Evolutionary conservation across 2,329 filamentous ascomycete species (phyloP).

Genomic region (Gnomoniopsis sp.): DNA sequence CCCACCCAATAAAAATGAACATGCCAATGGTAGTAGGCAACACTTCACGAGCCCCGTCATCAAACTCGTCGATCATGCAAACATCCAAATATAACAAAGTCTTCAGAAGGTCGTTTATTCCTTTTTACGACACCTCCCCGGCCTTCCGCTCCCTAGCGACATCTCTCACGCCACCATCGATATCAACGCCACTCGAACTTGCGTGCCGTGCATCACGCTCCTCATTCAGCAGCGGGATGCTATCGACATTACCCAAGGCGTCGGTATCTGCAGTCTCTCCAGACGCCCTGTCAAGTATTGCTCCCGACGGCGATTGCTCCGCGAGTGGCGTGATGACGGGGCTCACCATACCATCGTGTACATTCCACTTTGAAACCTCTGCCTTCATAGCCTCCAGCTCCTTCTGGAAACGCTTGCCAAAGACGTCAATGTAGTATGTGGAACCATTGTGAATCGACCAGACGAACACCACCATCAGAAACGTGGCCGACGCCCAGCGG

Average conservation of each 20-base stretch:
- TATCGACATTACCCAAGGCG: constrained; percentile 37
- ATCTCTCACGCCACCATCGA: constrained; percentile 44
- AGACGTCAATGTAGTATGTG: constrained; percentile 97
- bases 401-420: constrained; percentile 94
- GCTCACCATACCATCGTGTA: constrained; percentile 44
- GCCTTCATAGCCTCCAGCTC: constrained; percentile 85
- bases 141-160: constrained; percentile 45
- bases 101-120: not conserved
- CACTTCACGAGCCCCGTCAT: not conserved
- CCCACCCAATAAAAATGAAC: too few species aligned
- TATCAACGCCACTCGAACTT: constrained; percentile 21
- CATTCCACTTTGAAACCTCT: constrained; percentile 88
- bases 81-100: not conserved
- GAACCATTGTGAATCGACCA: constrained; percentile 98
- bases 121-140: constrained; percentile 18
- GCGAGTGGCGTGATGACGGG: constrained; percentile 36
- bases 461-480: constrained; percentile 78
- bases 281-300: constrained; percentile 14
- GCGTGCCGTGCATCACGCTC: constrained; percentile 28
- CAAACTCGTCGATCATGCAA: not conserved
- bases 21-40: too few species aligned
- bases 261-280: constrained; percentile 20
- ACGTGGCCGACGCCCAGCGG: constrained; percentile 71
- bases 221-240: constrained; percentile 55
- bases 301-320: constrained; percentile 12